Evolutionary conservation across 78 protist genomes (phyloP).

Genomic region (Blattamonas nauphoetae): DNA sequence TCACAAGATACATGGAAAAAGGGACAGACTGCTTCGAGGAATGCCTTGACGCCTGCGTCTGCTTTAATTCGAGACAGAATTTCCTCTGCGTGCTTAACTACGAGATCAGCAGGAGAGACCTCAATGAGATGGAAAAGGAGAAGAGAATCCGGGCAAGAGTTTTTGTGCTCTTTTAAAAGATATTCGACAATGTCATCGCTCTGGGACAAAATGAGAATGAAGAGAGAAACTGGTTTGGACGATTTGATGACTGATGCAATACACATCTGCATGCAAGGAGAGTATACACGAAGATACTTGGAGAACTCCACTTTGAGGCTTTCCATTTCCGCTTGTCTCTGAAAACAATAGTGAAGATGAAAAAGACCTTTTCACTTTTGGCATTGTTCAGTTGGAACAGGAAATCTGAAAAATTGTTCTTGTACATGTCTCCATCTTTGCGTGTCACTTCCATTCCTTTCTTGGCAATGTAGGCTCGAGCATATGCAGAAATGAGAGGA

Average conservation of each 20-base stretch:
- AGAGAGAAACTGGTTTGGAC: neutral
- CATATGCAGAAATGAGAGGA: neutral
- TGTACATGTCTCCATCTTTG: neutral
- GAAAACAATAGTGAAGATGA: neutral
- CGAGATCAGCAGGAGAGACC: neutral
- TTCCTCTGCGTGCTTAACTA: neutral
- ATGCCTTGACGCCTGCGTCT: neutral
- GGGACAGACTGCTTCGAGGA: neutral
- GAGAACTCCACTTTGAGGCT: neutral
- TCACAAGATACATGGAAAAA: too few species aligned
- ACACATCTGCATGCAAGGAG: neutral
- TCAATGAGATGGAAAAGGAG: neutral
- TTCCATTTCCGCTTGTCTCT: neutral
- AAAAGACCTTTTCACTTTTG: neutral
- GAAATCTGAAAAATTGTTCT: neutral
- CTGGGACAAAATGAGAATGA: neutral
- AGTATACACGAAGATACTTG: conserved; percentile 8
- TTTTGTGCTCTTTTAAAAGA: neutral
- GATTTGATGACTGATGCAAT: neutral
- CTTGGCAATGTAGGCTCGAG: neutral
- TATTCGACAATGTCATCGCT: neutral
- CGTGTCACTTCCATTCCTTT: neutral
- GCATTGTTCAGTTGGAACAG: conserved; percentile 1
- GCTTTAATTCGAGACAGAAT: neutral
- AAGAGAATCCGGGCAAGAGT: neutral